phyloP scores from a whole-genome alignment of 306 rosid genomes.

The Rosa chinensis region DNA sequence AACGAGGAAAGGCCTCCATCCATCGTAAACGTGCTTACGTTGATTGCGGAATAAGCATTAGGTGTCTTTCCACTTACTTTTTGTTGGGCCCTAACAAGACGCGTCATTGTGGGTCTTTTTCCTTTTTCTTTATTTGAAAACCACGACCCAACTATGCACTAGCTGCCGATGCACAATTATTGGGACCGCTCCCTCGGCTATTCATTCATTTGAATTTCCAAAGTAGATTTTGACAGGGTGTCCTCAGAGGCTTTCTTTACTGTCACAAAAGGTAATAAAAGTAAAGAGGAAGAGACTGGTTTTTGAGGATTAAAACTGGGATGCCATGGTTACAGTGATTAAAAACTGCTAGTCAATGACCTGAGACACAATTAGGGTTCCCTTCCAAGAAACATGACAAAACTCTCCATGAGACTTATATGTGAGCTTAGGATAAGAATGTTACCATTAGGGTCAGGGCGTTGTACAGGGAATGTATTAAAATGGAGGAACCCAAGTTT shows the following conservation, averaged over 20 bases:
- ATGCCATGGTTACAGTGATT: neutral
- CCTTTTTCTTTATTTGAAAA: too few species aligned
- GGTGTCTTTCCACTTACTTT: neutral
- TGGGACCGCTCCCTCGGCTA: neutral
- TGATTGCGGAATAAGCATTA: neutral
- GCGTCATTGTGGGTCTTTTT: neutral
- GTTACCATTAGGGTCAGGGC: slow-evolving; percentile 56
- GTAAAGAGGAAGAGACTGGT: too few species aligned
- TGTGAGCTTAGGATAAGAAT: slow-evolving; percentile 34
- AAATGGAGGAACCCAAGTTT: slow-evolving; percentile 55
- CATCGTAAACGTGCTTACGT: neutral
- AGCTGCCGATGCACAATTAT: too few species aligned
- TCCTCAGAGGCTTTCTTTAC: too few species aligned
- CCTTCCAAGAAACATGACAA: neutral
- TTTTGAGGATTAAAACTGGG: too few species aligned
- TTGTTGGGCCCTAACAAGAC: neutral
- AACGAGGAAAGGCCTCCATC: neutral
- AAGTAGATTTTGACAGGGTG: too few species aligned
- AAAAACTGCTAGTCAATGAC: neutral
- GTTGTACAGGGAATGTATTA: slow-evolving; percentile 77
- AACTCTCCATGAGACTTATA: neutral
- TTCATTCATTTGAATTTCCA: too few species aligned
- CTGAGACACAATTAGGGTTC: neutral
- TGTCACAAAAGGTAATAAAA: too few species aligned
- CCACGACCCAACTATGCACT: too few species aligned